A percentile compares a stretch with the other conserved stretches of the same genome.
These are phyloP conservation scores for Chytriomyces hyalinus DNA, from an alignment of 192 early-diverging fungal genomes.

Conservation along the genomic window DNA sequence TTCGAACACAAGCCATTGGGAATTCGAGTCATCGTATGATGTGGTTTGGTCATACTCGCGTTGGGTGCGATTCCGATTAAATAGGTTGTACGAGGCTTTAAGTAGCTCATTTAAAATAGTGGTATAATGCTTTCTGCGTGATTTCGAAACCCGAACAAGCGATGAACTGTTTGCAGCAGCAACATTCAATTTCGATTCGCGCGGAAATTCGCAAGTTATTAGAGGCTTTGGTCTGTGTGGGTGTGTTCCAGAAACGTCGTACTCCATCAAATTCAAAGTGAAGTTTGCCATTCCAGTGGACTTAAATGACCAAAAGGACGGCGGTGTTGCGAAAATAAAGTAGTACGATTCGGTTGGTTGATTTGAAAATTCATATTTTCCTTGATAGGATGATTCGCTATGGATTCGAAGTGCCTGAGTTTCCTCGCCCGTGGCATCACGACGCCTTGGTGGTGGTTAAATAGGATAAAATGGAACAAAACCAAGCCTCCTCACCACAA, in stretches of 20 bases:
- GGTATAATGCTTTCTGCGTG: no score
- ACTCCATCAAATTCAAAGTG: constrained; percentile 3
- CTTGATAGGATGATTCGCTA: constrained; percentile 4
- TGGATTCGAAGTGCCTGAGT: not conserved
- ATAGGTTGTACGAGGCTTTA: no score
- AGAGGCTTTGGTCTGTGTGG: not conserved
- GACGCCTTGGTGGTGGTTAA: not conserved
- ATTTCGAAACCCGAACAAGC: no score
- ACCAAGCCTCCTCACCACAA: constrained; percentile 1
- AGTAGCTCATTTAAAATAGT: no score
- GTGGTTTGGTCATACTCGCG: no score
- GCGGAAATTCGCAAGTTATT: constrained; percentile 2
- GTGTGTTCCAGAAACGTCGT: constrained; percentile 1
- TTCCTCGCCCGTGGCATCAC: not conserved
- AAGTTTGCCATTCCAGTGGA: constrained; percentile 1
- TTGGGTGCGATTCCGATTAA: no score
- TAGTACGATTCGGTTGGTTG: constrained; percentile 20
- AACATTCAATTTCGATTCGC: no score
- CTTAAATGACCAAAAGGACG: constrained; percentile 21
- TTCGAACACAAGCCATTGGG: no score
- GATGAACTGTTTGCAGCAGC: no score
- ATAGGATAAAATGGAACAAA: not conserved
- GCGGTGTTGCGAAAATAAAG: constrained; percentile 19
- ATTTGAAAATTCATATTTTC: not conserved
- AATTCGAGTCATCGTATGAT: no score